Evolutionary conservation across 306 rosid genomes (phyloP).

Genomic region (Mucuna pruriens): DNA sequence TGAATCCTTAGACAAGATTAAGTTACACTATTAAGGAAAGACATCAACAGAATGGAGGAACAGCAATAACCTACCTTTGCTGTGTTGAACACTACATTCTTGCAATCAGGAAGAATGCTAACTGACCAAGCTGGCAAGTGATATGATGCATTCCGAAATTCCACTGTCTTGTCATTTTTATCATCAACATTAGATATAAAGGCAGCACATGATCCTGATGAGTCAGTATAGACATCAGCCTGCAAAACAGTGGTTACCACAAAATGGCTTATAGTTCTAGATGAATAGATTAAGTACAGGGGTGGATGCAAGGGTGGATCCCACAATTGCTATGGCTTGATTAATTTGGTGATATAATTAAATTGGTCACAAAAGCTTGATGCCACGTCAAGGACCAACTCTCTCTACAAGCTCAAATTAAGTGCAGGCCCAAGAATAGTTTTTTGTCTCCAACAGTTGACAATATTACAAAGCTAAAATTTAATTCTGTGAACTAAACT

Average conservation of each 20-base stretch:
- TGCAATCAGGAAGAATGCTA: conserved; percentile 98
- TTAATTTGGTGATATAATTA: not conserved
- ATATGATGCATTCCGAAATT: conserved; percentile 75
- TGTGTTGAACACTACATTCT: conserved; percentile 78
- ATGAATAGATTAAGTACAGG: conserved; percentile 11
- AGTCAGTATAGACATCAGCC: conserved; percentile 82
- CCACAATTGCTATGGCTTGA: not conserved
- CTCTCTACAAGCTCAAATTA: not conserved
- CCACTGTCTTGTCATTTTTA: conserved; percentile 74
- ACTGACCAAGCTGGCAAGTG: conserved; percentile 99
- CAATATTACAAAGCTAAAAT: not conserved
- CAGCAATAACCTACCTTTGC: conserved; percentile 65
- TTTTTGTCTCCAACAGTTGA: not conserved
- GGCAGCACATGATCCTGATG: conserved; percentile 89
- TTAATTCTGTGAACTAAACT: not conserved
- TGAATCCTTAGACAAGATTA: conserved; percentile 10
- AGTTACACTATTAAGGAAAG: conserved; percentile 9
- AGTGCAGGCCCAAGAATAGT: not conserved
- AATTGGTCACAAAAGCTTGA: not conserved
- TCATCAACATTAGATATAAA: conserved; percentile 80
- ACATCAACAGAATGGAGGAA: conserved; percentile 16
- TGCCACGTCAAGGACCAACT: not conserved
- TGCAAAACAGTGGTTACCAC: conserved; percentile 48
- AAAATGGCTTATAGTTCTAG: conserved; percentile 10
- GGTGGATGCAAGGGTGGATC: not conserved